A percentile compares a stretch with the other conserved stretches of the same genome.
phyloP scores from a whole-genome alignment of 2,329 filamentous ascomycete species.

The Fusarium udum region DNA sequence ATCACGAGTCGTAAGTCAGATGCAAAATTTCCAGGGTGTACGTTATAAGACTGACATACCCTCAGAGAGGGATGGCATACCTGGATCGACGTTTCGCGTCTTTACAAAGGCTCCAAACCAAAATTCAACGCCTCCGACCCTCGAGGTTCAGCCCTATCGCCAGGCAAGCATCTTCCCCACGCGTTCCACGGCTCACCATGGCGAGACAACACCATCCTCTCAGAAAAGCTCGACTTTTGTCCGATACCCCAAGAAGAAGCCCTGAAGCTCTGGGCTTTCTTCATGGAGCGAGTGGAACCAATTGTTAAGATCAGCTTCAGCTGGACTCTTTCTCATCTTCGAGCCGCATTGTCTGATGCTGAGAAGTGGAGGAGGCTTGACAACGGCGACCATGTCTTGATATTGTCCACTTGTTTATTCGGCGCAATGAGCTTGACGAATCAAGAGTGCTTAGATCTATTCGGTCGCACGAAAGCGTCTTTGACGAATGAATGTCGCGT shows the following conservation, averaged over 20 bases:
- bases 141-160: slow-evolving; percentile 6
- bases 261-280: not conserved
- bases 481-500: not conserved
- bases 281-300: slow-evolving; percentile 19
- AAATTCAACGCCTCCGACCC: not conserved
- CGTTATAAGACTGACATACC: accelerated
- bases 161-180: slow-evolving; percentile 6
- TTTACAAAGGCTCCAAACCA: slow-evolving; percentile 3
- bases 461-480: not conserved
- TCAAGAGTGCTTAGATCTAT: not conserved
- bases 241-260: not conserved
- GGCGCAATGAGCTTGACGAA: not conserved
- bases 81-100: slow-evolving; percentile 1
- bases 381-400: not conserved
- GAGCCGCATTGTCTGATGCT: not conserved
- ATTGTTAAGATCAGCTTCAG: slow-evolving; percentile 22
- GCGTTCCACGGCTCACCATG: slow-evolving; percentile 19
- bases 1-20: slow-evolving; percentile 12
- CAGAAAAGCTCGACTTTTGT: not conserved
- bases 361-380: slow-evolving; percentile 5
- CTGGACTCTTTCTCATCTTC: not conserved
- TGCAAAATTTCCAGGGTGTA: accelerated
- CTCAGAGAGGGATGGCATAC: slow-evolving; percentile 10
- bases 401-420: slow-evolving; percentile 8
- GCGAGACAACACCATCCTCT: not conserved